These are phyloP conservation scores for Brassica juncea DNA, from an alignment of 345 rosid genomes.

Conservation along the genomic window DNA sequence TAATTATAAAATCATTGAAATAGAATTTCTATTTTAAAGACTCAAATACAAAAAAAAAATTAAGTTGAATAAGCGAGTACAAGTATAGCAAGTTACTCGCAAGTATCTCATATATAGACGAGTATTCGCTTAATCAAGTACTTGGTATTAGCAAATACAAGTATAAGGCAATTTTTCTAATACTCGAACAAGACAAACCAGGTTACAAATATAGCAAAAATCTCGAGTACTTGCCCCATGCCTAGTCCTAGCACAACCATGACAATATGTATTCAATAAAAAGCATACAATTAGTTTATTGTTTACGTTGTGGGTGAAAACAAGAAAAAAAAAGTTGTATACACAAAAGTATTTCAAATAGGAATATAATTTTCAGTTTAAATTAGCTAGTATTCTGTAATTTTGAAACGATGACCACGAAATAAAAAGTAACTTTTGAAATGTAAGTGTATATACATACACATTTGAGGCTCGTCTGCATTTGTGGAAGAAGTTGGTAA, in stretches of 20 bases:
- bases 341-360: background rate
- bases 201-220: no score
- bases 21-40: no score
- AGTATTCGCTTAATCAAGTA: no score
- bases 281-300: background rate
- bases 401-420: background rate
- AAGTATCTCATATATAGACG: no score
- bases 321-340: background rate
- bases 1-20: no score
- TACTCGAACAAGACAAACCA: no score
- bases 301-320: background rate
- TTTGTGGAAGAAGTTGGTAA: slow-evolving; percentile 13
- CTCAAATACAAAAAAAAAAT: no score
- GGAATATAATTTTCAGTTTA: background rate
- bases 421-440: background rate
- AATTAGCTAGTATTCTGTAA: background rate
- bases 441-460: background rate
- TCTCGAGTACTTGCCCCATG: no score
- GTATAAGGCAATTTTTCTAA: no score
- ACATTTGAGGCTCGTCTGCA: background rate
- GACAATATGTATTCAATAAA: background rate
- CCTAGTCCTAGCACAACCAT: background rate
- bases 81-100: no score
- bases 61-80: no score
- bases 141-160: no score